These are phyloP conservation scores for Cladosporium sp. DNA, from an alignment of 2,329 filamentous ascomycete genomes.

Conservation along the genomic window DNA sequence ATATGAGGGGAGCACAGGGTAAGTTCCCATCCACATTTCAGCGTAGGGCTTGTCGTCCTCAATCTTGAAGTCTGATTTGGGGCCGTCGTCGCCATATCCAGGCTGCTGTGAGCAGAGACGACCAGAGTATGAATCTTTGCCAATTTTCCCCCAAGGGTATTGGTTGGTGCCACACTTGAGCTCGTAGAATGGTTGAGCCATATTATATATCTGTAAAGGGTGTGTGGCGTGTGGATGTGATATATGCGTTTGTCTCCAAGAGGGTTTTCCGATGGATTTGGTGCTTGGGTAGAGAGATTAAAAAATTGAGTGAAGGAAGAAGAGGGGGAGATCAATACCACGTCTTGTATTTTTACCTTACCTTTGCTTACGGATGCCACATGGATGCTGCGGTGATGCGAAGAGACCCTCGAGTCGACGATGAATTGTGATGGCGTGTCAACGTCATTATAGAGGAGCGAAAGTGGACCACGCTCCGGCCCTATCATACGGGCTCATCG, in stretches of 20 bases:
- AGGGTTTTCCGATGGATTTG: background rate
- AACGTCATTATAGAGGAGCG: slow-evolving; percentile 11
- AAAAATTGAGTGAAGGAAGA: background rate
- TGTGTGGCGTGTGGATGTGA: background rate
- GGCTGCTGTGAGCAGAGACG: slow-evolving; percentile 56
- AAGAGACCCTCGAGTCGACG: slow-evolving; percentile 1
- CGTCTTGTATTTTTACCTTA: background rate
- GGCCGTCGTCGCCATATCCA: slow-evolving; percentile 36
- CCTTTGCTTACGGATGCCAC: slow-evolving; percentile 4
- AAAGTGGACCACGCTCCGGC: slow-evolving; percentile 10
- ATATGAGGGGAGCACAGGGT: slow-evolving; percentile 65
- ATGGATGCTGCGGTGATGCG: slow-evolving; percentile 2
- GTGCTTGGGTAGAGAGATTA: background rate
- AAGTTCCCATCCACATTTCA: slow-evolving; percentile 73
- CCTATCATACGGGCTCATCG: background rate
- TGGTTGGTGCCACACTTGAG: slow-evolving; percentile 54
- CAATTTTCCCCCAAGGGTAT: slow-evolving; percentile 69
- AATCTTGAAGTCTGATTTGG: slow-evolving; percentile 54
- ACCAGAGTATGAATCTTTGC: slow-evolving; percentile 62
- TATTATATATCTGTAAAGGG: slow-evolving; percentile 23
- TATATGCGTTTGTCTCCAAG: background rate
- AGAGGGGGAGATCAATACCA: background rate
- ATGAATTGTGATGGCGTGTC: slow-evolving; percentile 6
- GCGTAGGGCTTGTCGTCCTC: slow-evolving; percentile 62
- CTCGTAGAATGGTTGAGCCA: slow-evolving; percentile 50